Evolutionary conservation across 768 basidiomycete genomes (phyloP).

Genomic region (Leccinum incarnatum): DNA sequence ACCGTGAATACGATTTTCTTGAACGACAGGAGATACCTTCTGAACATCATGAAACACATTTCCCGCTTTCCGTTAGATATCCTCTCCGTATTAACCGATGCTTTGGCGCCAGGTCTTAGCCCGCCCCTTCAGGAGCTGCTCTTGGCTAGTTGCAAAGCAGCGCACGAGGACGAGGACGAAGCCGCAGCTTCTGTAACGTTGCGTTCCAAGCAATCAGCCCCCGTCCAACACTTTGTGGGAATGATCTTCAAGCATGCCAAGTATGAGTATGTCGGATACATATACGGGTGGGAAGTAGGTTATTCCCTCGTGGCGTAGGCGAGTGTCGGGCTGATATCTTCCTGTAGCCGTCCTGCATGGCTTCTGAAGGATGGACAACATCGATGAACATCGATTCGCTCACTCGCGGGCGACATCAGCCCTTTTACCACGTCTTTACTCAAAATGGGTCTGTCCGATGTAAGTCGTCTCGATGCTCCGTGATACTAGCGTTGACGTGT

Average conservation of each 20-base stretch:
- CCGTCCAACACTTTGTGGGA: slow-evolving; percentile 47
- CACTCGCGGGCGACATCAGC: slow-evolving; percentile 42
- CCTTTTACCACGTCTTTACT: slow-evolving; percentile 45
- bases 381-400: slow-evolving; percentile 43
- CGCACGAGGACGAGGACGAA: slow-evolving; percentile 32
- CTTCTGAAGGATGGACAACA: slow-evolving; percentile 42
- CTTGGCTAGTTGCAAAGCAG: slow-evolving; percentile 29
- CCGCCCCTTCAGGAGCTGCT: slow-evolving; percentile 26
- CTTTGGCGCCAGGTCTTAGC: slow-evolving; percentile 35
- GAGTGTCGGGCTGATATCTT: not conserved
- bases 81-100: slow-evolving; percentile 39
- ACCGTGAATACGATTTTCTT: slow-evolving; percentile 39
- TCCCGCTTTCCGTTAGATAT: slow-evolving; percentile 42
- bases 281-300: slow-evolving; percentile 50
- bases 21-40: slow-evolving; percentile 32
- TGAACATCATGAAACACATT: slow-evolving; percentile 33
- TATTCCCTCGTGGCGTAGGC: not conserved
- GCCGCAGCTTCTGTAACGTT: slow-evolving; percentile 24
- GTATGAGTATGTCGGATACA: slow-evolving; percentile 42
- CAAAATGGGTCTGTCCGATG: slow-evolving; percentile 38
- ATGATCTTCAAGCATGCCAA: slow-evolving; percentile 43
- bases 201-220: slow-evolving; percentile 23
- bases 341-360: slow-evolving; percentile 34
- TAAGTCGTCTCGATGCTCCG: slow-evolving; percentile 21
- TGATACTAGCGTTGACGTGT: slow-evolving; percentile 1